A percentile compares a stretch with the other conserved stretches of the same genome.
Conservation (phyloP, 495 filamentous ascomycete species). For the Penicillium steckii region DNA sequence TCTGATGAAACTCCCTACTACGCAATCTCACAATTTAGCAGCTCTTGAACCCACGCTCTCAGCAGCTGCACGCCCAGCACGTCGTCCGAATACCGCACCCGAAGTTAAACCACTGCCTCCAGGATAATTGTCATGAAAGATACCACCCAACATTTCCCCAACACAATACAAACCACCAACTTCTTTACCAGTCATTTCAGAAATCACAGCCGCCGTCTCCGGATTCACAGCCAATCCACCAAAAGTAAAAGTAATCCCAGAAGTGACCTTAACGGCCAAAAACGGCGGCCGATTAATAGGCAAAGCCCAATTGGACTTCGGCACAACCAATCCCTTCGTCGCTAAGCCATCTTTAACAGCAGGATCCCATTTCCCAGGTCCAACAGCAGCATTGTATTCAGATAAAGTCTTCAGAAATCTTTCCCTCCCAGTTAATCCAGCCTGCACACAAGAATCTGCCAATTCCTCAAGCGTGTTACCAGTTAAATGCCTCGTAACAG, state of each 20-base stretch:
- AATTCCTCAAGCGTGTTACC: conserved; percentile 52
- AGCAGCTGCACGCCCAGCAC: conserved; percentile 39
- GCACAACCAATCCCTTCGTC: conserved; percentile 40
- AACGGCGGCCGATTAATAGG: conserved; percentile 55
- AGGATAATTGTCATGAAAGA: conserved; percentile 65
- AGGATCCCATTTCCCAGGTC: conserved; percentile 46
- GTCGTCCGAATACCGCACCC: conserved; percentile 55
- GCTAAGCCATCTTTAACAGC: conserved; percentile 54
- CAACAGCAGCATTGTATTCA: conserved; percentile 54
- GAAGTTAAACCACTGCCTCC: conserved; percentile 62
- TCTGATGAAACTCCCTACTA: too few relatives aligned
- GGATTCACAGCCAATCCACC: conserved; percentile 56
- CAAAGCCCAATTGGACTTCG: conserved; percentile 65
- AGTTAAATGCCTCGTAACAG: conserved; percentile 49
- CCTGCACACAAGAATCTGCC: conserved; percentile 41
- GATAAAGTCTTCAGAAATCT: conserved; percentile 47
- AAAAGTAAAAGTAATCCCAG: conserved; percentile 66
- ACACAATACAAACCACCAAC: conserved; percentile 55
- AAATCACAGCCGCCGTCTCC: conserved; percentile 46
- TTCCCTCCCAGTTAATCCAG: conserved; percentile 39
- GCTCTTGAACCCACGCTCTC: not conserved
- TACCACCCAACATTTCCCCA: conserved; percentile 62
- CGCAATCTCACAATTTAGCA: not conserved
- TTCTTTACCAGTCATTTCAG: conserved; percentile 32
- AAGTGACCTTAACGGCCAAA: conserved; percentile 56